Evolutionary conservation across 345 rosid species (phyloP).

Genomic region (Anastatica hierochuntica): DNA sequence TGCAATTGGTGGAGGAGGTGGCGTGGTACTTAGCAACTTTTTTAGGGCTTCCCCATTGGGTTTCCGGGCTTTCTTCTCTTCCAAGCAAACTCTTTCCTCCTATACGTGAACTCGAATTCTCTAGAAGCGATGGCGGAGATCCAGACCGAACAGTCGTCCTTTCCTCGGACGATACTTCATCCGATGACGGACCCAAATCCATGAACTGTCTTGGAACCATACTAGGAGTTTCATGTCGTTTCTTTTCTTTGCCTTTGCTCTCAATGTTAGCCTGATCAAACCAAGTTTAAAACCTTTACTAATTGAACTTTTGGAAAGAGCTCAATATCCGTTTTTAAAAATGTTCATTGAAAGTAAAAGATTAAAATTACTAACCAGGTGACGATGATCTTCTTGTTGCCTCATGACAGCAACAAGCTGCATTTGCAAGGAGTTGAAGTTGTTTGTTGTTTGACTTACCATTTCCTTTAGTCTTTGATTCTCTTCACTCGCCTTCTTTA

Average conservation of each 20-base stretch:
- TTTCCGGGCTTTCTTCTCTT: constrained; percentile 59
- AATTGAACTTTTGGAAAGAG: not conserved
- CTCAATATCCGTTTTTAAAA: not conserved
- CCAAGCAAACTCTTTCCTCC: constrained; percentile 32
- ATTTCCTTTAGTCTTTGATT: constrained; percentile 62
- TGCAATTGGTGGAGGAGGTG: constrained; percentile 5
- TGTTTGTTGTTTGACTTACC: constrained; percentile 61
- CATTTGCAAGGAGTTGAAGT: constrained; percentile 57
- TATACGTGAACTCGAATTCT: constrained; percentile 13
- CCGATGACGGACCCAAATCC: constrained; percentile 46
- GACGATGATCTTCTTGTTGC: constrained; percentile 33
- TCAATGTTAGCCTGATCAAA: constrained; percentile 13
- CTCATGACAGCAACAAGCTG: constrained; percentile 58
- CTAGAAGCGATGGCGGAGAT: constrained; percentile 27
- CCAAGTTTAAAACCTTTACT: not conserved
- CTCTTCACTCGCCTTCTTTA: constrained; percentile 55
- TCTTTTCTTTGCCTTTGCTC: constrained; percentile 8
- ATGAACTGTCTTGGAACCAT: constrained; percentile 57
- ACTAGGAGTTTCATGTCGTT: constrained; percentile 6
- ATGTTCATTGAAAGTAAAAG: not conserved
- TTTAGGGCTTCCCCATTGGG: constrained; percentile 57
- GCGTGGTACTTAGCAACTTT: constrained; percentile 43
- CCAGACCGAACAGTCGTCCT: constrained; percentile 40
- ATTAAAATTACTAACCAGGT: constrained; percentile 5
- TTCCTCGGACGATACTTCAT: constrained; percentile 65